These are phyloP conservation scores for Alternaria hordeiaustralica DNA, from an alignment of 2,329 filamentous ascomycete genomes.

Conservation along the genomic window DNA sequence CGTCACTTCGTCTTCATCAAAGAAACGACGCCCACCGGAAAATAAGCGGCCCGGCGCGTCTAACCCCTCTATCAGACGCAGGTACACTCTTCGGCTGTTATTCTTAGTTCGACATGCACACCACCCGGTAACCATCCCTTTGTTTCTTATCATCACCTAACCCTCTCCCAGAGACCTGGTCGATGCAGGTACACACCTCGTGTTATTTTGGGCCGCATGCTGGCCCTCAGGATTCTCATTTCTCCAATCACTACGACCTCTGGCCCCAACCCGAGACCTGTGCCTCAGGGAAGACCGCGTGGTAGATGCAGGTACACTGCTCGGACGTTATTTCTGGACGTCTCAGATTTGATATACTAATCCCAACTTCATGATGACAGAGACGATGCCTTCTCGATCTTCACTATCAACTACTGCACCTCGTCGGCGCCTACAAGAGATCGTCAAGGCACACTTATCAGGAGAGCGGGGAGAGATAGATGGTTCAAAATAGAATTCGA, in stretches of 20 bases:
- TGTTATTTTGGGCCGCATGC: constrained; percentile 5
- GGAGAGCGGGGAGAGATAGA: not conserved
- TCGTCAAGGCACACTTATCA: not conserved
- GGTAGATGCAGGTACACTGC: constrained; percentile 2
- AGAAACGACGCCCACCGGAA: constrained; percentile 1
- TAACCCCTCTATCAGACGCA: constrained; percentile 25
- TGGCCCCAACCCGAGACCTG: constrained; percentile 3
- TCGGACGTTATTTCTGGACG: constrained; percentile 5
- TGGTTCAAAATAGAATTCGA: not conserved
- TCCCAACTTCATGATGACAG: not conserved
- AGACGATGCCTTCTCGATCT: not conserved
- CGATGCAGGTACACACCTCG: constrained; percentile 11
- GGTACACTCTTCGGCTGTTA: constrained; percentile 18
- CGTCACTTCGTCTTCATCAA: not conserved
- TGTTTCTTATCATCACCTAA: not conserved
- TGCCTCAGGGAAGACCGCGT: constrained; percentile 2
- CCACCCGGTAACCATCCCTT: not conserved
- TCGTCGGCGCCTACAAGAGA: not conserved
- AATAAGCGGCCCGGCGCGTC: constrained; percentile 15
- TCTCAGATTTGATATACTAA: not conserved
- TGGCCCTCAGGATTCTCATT: not conserved
- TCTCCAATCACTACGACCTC: not conserved
- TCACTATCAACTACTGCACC: not conserved
- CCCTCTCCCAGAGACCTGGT: not conserved
- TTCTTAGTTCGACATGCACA: constrained; percentile 17